Evolutionary conservation across 2,329 filamentous ascomycete genomes (phyloP).

Genomic region (Exophiala lecanii-corni): DNA sequence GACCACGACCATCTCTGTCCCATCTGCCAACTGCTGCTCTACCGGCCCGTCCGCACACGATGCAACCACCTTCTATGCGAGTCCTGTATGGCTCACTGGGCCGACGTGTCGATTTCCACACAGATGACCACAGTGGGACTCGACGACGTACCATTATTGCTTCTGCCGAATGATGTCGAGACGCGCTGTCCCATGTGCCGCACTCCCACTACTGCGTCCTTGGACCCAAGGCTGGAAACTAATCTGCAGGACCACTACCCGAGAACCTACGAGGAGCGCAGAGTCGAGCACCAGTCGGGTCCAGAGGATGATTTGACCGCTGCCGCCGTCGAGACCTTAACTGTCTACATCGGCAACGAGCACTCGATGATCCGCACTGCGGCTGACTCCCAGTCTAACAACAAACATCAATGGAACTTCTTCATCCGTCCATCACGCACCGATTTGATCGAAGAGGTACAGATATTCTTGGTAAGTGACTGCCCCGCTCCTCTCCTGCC

Average conservation of each 20-base stretch:
- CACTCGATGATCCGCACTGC: slow-evolving; percentile 18
- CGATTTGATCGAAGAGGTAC: slow-evolving; percentile 25
- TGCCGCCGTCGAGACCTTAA: slow-evolving; percentile 20
- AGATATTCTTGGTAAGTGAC: slow-evolving; percentile 21
- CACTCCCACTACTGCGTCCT: slow-evolving; percentile 15
- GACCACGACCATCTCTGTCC: slow-evolving; percentile 24
- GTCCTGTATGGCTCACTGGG: slow-evolving; percentile 24
- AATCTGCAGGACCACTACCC: slow-evolving; percentile 16
- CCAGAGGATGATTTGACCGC: slow-evolving; percentile 12
- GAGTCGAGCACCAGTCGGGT: slow-evolving; percentile 1
- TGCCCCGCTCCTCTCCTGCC: not conserved
- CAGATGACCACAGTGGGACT: slow-evolving; percentile 21
- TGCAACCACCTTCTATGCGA: slow-evolving; percentile 24
- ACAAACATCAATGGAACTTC: slow-evolving; percentile 25
- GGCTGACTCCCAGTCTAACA: slow-evolving; percentile 17
- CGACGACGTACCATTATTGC: slow-evolving; percentile 16
- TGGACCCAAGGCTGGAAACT: slow-evolving; percentile 11
- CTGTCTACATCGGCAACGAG: slow-evolving; percentile 24
- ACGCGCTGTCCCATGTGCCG: slow-evolving; percentile 25
- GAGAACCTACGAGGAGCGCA: slow-evolving; percentile 13
- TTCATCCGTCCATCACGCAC: slow-evolving; percentile 21
- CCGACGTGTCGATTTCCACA: slow-evolving; percentile 23
- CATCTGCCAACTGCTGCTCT: slow-evolving; percentile 23
- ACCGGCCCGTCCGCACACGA: slow-evolving; percentile 20
- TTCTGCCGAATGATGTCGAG: slow-evolving; percentile 22